phyloP scores from a whole-genome alignment of 177 flowering plant genomes.

The Telopea speciosissima region DNA sequence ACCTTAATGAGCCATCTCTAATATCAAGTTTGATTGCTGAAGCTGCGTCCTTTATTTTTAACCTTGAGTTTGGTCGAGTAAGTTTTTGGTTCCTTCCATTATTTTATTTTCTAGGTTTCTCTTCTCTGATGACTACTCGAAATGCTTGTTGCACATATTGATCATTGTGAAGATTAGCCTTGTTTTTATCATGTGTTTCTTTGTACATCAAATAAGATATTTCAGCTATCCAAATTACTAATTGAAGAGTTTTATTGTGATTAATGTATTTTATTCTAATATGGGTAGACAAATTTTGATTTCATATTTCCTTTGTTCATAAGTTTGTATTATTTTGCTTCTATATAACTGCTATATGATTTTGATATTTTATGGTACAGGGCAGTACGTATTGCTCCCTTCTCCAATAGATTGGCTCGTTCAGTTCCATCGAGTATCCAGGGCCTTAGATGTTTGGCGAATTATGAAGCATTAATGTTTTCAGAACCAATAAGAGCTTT shows the following conservation, averaged over 20 bases:
- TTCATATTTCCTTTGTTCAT: not conserved
- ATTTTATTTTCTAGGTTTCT: not conserved
- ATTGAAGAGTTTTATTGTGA: not conserved
- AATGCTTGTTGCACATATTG: not conserved
- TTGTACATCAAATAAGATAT: no score
- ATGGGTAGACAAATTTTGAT: not conserved
- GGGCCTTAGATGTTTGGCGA: slow-evolving; percentile 80
- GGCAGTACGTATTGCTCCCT: slow-evolving; percentile 95
- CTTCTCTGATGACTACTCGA: not conserved
- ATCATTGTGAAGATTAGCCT: not conserved
- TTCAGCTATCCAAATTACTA: not conserved
- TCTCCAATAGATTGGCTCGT: slow-evolving; percentile 90
- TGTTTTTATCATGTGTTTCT: no score
- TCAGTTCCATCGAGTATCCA: slow-evolving; percentile 71
- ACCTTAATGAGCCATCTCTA: not conserved
- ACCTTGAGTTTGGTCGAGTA: not conserved
- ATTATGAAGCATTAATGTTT: slow-evolving; percentile 83
- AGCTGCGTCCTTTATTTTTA: not conserved
- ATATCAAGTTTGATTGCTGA: not conserved
- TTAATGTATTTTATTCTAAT: not conserved
- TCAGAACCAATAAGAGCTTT: slow-evolving; percentile 67
- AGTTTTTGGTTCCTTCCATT: not conserved
- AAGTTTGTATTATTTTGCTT: not conserved
- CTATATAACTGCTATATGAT: slow-evolving; percentile 2
- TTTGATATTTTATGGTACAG: slow-evolving; percentile 32